These are phyloP conservation scores for Paecilomyces formosus DNA, from an alignment of 2,329 filamentous ascomycete species.

Conservation along the genomic window DNA sequence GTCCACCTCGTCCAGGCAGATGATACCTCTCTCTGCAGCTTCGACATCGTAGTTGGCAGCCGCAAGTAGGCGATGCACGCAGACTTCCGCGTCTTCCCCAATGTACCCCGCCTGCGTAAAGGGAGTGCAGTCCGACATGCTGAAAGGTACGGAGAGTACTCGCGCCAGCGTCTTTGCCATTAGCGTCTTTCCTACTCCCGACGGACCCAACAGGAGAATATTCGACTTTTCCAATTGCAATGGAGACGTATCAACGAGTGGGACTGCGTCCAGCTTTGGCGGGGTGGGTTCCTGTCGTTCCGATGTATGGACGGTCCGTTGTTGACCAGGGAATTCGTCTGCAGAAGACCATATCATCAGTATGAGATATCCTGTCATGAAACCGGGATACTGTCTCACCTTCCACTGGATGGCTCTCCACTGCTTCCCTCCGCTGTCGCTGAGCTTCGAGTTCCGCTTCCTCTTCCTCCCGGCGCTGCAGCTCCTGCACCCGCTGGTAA, in stretches of 20 bases:
- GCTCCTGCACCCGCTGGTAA: constrained; percentile 76
- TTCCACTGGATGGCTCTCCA: constrained; percentile 68
- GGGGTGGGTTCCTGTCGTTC: constrained; percentile 18
- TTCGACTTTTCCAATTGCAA: constrained; percentile 94
- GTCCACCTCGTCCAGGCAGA: constrained; percentile 94
- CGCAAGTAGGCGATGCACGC: constrained; percentile 81
- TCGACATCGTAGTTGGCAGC: constrained; percentile 84
- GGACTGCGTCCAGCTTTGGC: constrained; percentile 22
- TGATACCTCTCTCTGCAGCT: constrained; percentile 81
- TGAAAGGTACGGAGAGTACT: constrained; percentile 89
- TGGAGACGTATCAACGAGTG: constrained; percentile 48
- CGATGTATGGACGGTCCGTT: constrained; percentile 40
- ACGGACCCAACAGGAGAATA: constrained; percentile 80
- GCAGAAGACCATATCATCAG: constrained; percentile 9
- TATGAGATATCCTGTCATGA: neutral
- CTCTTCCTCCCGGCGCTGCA: constrained; percentile 70
- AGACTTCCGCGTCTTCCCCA: constrained; percentile 94
- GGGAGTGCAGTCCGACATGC: constrained; percentile 90
- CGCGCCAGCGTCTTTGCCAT: constrained; percentile 85
- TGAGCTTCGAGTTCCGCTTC: constrained; percentile 67
- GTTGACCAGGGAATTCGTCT: constrained; percentile 59
- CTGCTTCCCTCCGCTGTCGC: constrained; percentile 61
- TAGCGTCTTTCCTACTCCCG: constrained; percentile 92
- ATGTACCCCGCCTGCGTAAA: constrained; percentile 97
- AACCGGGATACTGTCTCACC: constrained; percentile 41